A percentile compares a stretch with the other conserved stretches of the same genome.
phyloP scores from a whole-genome alignment of 129 eudicot genomes.

The Mikania micrantha region DNA sequence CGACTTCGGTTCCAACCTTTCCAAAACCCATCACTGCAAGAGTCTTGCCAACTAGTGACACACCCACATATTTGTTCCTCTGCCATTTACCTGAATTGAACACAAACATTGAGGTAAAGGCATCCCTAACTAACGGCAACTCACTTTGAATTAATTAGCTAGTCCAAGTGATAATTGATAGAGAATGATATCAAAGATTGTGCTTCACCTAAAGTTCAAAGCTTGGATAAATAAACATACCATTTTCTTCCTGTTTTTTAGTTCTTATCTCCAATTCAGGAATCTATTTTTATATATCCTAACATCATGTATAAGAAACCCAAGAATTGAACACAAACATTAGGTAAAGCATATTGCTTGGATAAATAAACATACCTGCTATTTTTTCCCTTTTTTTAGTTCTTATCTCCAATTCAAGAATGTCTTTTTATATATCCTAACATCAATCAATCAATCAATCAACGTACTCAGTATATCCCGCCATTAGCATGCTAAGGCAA shows the following conservation, averaged over 20 bases:
- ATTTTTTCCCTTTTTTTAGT: background rate
- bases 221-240: no score
- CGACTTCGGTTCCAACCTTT: constrained; percentile 95
- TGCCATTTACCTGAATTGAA: constrained; percentile 69
- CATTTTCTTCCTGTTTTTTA: background rate
- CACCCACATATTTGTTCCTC: constrained; percentile 97
- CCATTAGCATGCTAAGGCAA: no score
- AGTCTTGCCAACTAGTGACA: constrained; percentile 96
- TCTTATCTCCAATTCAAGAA: background rate
- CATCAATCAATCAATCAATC: no score
- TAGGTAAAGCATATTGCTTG: no score
- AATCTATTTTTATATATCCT: background rate
- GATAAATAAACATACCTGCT: background rate
- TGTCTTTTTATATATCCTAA: background rate
- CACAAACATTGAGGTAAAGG: background rate
- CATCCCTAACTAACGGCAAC: no score
- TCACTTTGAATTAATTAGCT: no score
- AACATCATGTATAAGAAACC: background rate
- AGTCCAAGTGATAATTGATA: no score
- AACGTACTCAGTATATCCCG: no score
- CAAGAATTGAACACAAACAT: constrained; percentile 2
- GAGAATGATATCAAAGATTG: no score
- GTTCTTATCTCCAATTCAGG: background rate
- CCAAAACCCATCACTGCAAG: constrained; percentile 98
- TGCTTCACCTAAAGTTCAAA: no score